Evolutionary conservation across 2,329 filamentous ascomycete species (phyloP).

Genomic region (Elsinoe fawcettii): DNA sequence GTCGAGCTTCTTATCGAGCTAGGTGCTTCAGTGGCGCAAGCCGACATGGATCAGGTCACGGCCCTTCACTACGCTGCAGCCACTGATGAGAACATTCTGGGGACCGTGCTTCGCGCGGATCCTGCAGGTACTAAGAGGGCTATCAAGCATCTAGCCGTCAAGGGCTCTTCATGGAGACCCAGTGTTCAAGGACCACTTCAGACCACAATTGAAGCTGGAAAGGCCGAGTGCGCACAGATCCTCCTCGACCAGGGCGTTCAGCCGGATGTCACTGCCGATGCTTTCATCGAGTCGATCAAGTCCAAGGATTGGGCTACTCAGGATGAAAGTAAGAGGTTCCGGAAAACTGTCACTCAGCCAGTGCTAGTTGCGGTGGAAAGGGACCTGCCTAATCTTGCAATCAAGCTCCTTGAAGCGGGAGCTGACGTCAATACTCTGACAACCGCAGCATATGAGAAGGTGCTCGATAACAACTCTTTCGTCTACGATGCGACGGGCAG

Average conservation of each 20-base stretch:
- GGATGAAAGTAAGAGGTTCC: neutral
- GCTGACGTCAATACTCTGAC: conserved; percentile 24
- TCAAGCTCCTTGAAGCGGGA: conserved; percentile 46
- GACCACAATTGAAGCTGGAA: conserved; percentile 49
- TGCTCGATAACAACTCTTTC: neutral
- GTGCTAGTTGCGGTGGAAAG: conserved; percentile 53
- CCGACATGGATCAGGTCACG: conserved; percentile 56
- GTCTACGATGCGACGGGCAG: conserved; percentile 27
- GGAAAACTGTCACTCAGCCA: conserved; percentile 51
- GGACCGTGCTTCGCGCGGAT: conserved; percentile 46
- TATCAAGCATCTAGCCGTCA: conserved; percentile 56
- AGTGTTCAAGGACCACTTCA: conserved; percentile 46
- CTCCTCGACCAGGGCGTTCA: conserved; percentile 58
- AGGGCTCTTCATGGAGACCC: conserved; percentile 28
- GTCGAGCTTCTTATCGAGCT: conserved; percentile 56
- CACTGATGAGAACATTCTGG: conserved; percentile 41
- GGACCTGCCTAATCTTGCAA: conserved; percentile 46
- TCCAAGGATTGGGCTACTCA: neutral
- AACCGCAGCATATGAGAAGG: neutral
- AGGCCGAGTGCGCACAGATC: conserved; percentile 48
- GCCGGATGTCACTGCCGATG: conserved; percentile 52
- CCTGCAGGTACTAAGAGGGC: conserved; percentile 53
- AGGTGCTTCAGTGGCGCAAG: conserved; percentile 66
- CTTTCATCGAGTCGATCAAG: conserved; percentile 48
- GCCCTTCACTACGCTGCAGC: conserved; percentile 58